Conservation (phyloP, 2,329 filamentous ascomycete genomes). For the Talaromyces sp. region DNA sequence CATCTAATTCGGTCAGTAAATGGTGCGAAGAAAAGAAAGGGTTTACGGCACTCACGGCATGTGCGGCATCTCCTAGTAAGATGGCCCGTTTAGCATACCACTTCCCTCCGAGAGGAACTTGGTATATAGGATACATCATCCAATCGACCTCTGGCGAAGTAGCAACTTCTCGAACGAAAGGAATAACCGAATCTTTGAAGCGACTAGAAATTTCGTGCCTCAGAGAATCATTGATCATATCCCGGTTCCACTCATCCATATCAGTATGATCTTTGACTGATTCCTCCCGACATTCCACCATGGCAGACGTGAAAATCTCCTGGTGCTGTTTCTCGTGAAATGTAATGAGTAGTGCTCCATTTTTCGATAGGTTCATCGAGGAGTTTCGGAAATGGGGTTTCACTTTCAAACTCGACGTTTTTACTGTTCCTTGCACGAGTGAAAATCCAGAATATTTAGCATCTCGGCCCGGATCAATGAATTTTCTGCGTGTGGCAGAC, state of each 20-base stretch:
- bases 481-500: conserved; percentile 35
- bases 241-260: conserved; percentile 27
- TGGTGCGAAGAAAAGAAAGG: background rate
- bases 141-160: conserved; percentile 32
- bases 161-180: conserved; percentile 37
- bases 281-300: conserved; percentile 36
- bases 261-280: conserved; percentile 25
- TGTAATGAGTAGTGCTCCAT: conserved; percentile 40
- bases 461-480: conserved; percentile 33
- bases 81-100: conserved; percentile 42
- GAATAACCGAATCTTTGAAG: conserved; percentile 35
- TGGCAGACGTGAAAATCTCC: conserved; percentile 39
- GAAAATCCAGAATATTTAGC: conserved; percentile 43
- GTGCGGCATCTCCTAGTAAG: conserved; percentile 47
- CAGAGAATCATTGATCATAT: conserved; percentile 34
- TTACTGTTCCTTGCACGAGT: conserved; percentile 36
- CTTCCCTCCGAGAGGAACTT: conserved; percentile 35
- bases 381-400: conserved; percentile 38
- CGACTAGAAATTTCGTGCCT: conserved; percentile 35
- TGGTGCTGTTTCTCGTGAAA: conserved; percentile 36
- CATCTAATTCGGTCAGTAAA: conserved; percentile 34
- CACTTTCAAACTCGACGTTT: conserved; percentile 22
- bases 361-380: conserved; percentile 38
- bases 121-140: conserved; percentile 46
- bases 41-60: conserved; percentile 36